A percentile compares a stretch with the other conserved stretches of the same genome.
phyloP scores from a whole-genome alignment of 305 asterid species.

The Fraxinus sp. region DNA sequence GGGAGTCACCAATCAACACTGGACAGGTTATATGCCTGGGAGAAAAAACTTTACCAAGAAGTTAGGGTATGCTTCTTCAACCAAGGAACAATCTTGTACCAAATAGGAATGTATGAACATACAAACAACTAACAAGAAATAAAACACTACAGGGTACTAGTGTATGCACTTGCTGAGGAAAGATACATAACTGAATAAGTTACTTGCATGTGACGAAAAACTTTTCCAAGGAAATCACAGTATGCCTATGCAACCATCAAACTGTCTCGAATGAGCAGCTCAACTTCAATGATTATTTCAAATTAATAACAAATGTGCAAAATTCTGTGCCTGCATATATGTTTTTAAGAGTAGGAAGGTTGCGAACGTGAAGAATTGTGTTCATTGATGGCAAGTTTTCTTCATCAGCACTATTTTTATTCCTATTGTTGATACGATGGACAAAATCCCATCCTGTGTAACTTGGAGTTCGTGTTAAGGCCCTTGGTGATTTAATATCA shows the following conservation, averaged over 20 bases:
- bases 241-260: neutral
- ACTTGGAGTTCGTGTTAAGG: neutral
- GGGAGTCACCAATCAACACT: slow-evolving; percentile 90
- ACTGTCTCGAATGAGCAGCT: neutral
- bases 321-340: neutral
- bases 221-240: neutral
- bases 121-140: neutral
- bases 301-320: neutral
- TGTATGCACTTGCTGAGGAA: neutral
- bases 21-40: slow-evolving; percentile 89
- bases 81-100: neutral
- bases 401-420: neutral
- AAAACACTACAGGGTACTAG: neutral
- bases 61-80: slow-evolving; percentile 69
- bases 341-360: neutral
- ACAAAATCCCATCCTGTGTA: neutral
- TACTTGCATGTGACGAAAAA: neutral
- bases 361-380: neutral
- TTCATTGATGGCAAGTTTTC: neutral
- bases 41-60: slow-evolving; percentile 90
- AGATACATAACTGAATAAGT: neutral
- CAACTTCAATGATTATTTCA: neutral
- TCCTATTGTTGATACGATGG: neutral
- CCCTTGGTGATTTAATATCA: neutral
- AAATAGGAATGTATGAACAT: neutral